These are phyloP conservation scores for Takashimella koratensis DNA, from an alignment of 1,284 basidiomycete genomes.

Conservation along the genomic window DNA sequence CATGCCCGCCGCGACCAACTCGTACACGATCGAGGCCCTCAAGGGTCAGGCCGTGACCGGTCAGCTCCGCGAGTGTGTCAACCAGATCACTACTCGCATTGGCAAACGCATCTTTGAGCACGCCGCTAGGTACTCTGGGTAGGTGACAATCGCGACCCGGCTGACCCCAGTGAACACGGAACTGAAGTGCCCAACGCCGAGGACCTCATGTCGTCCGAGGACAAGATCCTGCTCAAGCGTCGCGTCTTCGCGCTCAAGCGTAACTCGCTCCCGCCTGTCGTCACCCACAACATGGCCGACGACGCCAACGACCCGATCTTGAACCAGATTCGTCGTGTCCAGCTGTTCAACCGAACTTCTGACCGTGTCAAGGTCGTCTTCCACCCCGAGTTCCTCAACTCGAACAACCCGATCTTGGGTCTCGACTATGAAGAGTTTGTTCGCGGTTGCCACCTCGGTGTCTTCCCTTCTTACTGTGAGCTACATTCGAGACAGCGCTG, in stretches of 20 bases:
- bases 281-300: constrained; percentile 97
- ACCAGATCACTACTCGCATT: constrained; percentile 88
- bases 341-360: constrained; percentile 76
- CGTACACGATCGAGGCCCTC: constrained; percentile 94
- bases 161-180: constrained; percentile 68
- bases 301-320: constrained; percentile 88
- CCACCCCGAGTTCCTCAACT: constrained; percentile 97
- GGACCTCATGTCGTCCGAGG: constrained; percentile 80
- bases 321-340: constrained; percentile 88
- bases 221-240: constrained; percentile 92
- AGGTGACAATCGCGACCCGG: constrained; percentile 32
- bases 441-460: constrained; percentile 92
- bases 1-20: constrained; percentile 93
- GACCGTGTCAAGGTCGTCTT: constrained; percentile 96
- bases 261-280: constrained; percentile 85
- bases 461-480: constrained; percentile 86
- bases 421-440: constrained; percentile 99
- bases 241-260: constrained; percentile 95
- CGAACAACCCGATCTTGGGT: constrained; percentile 94
- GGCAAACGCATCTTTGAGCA: constrained; percentile 90
- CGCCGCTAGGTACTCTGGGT: constrained; percentile 87
- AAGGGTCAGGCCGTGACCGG: constrained; percentile 98
- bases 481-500: neutral
- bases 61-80: constrained; percentile 90
- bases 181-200: constrained; percentile 67